Evolutionary conservation across 169 alveolate genomes (phyloP).

Genomic region (Haemoproteus tartakovskyi): DNA sequence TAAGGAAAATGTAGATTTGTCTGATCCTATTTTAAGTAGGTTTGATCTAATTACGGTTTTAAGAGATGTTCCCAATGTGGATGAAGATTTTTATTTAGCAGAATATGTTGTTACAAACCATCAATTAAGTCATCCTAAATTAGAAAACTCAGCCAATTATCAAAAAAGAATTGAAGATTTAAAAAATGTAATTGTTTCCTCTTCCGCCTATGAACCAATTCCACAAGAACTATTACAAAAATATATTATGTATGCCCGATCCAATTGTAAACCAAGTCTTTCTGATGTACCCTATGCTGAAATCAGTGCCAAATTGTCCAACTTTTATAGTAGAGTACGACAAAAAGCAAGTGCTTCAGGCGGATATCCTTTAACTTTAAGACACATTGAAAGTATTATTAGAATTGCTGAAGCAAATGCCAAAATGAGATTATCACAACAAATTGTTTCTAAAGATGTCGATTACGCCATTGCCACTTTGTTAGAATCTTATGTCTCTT

Average conservation of each 20-base stretch:
- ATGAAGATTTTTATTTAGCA: conserved; percentile 92
- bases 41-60: conserved; percentile 98
- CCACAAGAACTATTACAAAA: conserved; percentile 91
- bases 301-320: conserved; percentile 76
- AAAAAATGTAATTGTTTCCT: conserved; percentile 72
- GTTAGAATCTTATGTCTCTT: conserved; percentile 92
- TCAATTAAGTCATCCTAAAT: conserved; percentile 91
- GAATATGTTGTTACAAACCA: conserved; percentile 96
- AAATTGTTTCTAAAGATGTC: conserved; percentile 92
- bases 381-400: conserved; percentile 95
- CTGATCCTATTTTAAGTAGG: conserved; percentile 98
- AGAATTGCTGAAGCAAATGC: conserved; percentile 96
- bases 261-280: conserved; percentile 82
- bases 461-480: conserved; percentile 96
- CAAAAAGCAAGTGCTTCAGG: conserved; percentile 94
- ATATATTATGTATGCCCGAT: conserved; percentile 95
- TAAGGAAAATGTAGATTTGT: conserved; percentile 97
- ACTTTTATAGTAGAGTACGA: conserved; percentile 93
- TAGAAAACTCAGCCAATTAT: conserved; percentile 78
- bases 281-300: conserved; percentile 77
- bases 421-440: conserved; percentile 94
- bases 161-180: conserved; percentile 74
- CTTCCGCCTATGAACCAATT: conserved; percentile 84
- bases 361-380: conserved; percentile 93
- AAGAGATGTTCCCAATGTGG: conserved; percentile 94